Evolutionary conservation across 192 early-diverging fungal genomes (phyloP), one percentile per base, ranked within the genome.

Genomic region (Rhizophagus clarus): DNA sequence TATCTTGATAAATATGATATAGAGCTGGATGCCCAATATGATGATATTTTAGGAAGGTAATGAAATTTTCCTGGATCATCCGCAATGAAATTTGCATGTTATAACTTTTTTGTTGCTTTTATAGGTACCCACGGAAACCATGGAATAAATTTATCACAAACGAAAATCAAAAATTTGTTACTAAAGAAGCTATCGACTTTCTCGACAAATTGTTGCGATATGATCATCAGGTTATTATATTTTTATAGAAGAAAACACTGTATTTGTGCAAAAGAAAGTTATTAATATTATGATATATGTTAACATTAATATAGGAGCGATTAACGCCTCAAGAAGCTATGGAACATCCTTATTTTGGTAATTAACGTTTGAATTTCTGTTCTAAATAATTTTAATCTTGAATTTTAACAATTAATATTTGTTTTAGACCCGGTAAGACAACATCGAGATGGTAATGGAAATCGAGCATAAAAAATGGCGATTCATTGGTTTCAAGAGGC

Each of bases 1-100:
- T 99, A 99, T 81, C 81, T 98, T 76, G 94, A 96, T 80, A 98
- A 98, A 85, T 99, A 99, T 86, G 93, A 96, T 73, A 94, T 99
- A 83, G 91, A 93, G 79, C 89, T 98, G 75, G 94, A 96, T 85
- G 87, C 89, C 60, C 94, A 95, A 77, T 98, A 97, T 86, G 92
- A 98, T 80, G 92, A 95, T 77, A 95, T 98, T 82, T 87, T 99
- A n/a, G 96, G 96, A 85, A 88, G 88, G 91, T 93, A 82, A 66
- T 56, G 3, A 56, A 1, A 4, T 22, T 22, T 7, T 22, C 11
- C 5, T 56, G 12, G 49, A 51, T 51, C 17, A 17, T 51, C 5
- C 42, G 51, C 17, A 22, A 56, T 22, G 15, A 17, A 56, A 22
- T 22, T 56, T 56, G 20, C 20, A 6, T 17, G 17, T 6, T 56